Evolutionary conservation across 768 basidiomycete species (phyloP), one percentile per base, ranked within the genome.

Genomic region (Tricholoma matsutake): DNA sequence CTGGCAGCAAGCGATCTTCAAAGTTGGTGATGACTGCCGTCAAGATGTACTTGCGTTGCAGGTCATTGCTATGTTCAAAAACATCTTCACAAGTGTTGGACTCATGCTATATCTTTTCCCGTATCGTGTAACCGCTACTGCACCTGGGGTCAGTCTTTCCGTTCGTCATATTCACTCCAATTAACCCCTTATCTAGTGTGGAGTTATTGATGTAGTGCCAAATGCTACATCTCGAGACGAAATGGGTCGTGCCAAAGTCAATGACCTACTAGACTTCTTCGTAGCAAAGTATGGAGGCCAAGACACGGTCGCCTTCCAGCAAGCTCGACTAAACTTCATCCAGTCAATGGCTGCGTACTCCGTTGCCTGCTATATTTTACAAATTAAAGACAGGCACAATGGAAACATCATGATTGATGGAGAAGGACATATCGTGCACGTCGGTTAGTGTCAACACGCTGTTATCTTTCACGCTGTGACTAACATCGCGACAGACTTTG

Each of bases 361-460:
- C 32, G 89, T 98, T 25, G 94, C 95, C 7, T 98, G 96, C 73
- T 98, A 97, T 72, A 94, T 99, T 65, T 76, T 98, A 47, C 97
- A 99, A 74, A 96, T 99, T 78, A 99, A 99, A 77, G 97, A 99
- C 71, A 79, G 97, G 39, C 97, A 99, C 73, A 99, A 99, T 69
- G 97, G 97, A 29, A 99, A 99, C 72, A 98, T 99, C 71, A 98
- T 99, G 96, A 96, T 99, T 61, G 97, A 98, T 71, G 94, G 91
- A 2, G 92, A 96, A 61, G 97, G 97, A 0, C 96, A 98, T 71
- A 96, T 99, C 61, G 84, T 98, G 4, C 97, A 99, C 72, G 85
- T 99, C 66, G 96, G 95, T 94, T 61, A 45, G 88, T 32, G 71
- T 16, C 57, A 41, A 20, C 39, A 10, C 0, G 29, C 51, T 29